Percentiles rank a stretch among this genome's conserved stretches.
phyloP scores from a whole-genome alignment of 1,139 yeast species.

The Scheffersomyces quercinus region DNA sequence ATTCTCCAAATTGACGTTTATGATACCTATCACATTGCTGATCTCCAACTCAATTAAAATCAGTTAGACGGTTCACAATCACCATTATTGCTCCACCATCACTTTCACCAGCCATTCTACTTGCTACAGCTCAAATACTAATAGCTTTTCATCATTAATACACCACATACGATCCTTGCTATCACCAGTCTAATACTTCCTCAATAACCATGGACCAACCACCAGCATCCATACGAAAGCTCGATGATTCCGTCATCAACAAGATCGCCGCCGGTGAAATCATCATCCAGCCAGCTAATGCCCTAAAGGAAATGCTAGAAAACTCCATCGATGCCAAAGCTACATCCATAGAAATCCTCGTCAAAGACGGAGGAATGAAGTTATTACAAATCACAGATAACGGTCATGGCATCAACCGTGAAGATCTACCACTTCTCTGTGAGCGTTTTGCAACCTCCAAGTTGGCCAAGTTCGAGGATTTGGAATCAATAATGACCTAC shows the following conservation, averaged over 20 bases:
- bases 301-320: conserved; percentile 57
- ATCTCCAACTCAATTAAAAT: too few relatives aligned
- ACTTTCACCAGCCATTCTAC: too few relatives aligned
- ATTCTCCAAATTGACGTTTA: too few relatives aligned
- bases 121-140: too few relatives aligned
- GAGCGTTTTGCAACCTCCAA: conserved; percentile 62
- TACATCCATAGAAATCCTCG: conserved; percentile 48
- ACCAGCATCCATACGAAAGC: conserved; percentile 34
- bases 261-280: conserved; percentile 98
- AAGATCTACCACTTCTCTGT: conserved; percentile 50
- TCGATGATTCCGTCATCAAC: conserved; percentile 74
- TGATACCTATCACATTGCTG: too few relatives aligned
- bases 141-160: background rate
- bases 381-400: conserved; percentile 55
- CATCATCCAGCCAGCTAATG: conserved; percentile 88
- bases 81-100: too few relatives aligned
- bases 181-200: conserved; percentile 11
- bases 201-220: conserved; percentile 12
- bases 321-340: conserved; percentile 55
- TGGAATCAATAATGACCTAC: conserved; percentile 49
- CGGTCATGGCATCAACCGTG: conserved; percentile 49
- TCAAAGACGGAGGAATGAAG: conserved; percentile 57
- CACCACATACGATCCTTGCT: conserved; percentile 3
- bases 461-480: conserved; percentile 49
- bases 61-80: too few relatives aligned